Percentiles rank a stretch among this genome's conserved stretches.
These are phyloP conservation scores for Cyphellophora attinorum DNA, from an alignment of 2,329 filamentous ascomycete species.

Conservation along the genomic window DNA sequence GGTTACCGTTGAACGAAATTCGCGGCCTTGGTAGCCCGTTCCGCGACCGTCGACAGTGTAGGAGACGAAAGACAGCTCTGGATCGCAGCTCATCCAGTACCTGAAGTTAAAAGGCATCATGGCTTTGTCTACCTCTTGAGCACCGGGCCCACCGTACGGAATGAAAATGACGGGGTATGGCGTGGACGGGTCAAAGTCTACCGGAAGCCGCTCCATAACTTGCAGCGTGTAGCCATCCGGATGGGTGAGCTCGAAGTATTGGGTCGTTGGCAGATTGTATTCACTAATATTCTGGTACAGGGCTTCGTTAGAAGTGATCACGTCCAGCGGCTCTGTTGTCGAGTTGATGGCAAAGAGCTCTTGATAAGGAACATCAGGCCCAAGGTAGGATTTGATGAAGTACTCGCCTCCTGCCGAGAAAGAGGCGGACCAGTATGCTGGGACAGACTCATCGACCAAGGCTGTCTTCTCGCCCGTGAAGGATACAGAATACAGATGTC, in stretches of 20 bases:
- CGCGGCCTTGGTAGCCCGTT: conserved; percentile 54
- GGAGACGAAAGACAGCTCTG: conserved; percentile 58
- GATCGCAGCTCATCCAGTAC: conserved; percentile 56
- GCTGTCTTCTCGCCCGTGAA: conserved; percentile 47
- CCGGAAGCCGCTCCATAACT: conserved; percentile 55
- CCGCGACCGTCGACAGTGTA: conserved; percentile 61
- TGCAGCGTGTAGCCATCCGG: conserved; percentile 53
- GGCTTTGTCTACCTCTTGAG: conserved; percentile 50
- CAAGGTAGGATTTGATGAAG: conserved; percentile 56
- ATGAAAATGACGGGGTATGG: conserved; percentile 60
- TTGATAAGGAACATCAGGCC: conserved; percentile 60
- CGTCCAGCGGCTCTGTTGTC: conserved; percentile 42
- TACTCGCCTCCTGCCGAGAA: conserved; percentile 55
- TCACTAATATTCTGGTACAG: conserved; percentile 1
- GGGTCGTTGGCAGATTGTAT: conserved; percentile 53
- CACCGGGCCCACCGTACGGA: conserved; percentile 58
- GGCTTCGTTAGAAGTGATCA: conserved; percentile 42
- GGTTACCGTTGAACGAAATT: conserved; percentile 50
- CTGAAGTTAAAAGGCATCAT: conserved; percentile 50
- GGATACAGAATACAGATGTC: conserved; percentile 58
- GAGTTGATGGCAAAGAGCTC: conserved; percentile 53
- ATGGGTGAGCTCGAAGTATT: conserved; percentile 53
- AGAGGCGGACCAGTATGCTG: conserved; percentile 54
- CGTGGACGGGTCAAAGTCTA: conserved; percentile 52
- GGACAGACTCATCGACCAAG: conserved; percentile 51